Conservation (phyloP, 345 rosid genomes). For the Reutealis trisperma region DNA sequence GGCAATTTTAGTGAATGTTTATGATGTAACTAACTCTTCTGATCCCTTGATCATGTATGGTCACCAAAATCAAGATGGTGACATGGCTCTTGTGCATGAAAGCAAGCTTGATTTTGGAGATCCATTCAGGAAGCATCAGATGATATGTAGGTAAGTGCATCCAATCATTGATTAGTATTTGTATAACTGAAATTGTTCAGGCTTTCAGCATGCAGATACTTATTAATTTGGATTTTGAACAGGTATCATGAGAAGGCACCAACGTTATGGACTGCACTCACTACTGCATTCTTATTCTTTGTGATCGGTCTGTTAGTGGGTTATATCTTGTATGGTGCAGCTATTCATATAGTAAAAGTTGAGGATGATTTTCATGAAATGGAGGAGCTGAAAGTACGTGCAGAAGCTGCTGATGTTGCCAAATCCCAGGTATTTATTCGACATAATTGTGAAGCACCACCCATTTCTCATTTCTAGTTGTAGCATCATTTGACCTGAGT, state of each 20-base stretch:
- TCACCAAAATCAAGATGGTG: slow-evolving; percentile 74
- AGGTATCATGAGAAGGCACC: slow-evolving; percentile 93
- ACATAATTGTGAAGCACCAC: background rate
- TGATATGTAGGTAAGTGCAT: slow-evolving; percentile 79
- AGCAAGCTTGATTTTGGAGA: slow-evolving; percentile 96
- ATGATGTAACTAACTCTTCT: slow-evolving; percentile 81
- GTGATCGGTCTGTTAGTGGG: slow-evolving; percentile 78
- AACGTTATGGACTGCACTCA: slow-evolving; percentile 63
- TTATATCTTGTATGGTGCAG: slow-evolving; percentile 78
- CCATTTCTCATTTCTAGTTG: slow-evolving; percentile 4
- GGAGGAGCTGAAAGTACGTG: slow-evolving; percentile 79
- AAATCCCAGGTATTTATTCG: slow-evolving; percentile 68
- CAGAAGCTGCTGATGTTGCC: slow-evolving; percentile 98
- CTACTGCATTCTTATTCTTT: slow-evolving; percentile 67
- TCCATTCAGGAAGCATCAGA: slow-evolving; percentile 87
- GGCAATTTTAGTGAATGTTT: slow-evolving; percentile 87
- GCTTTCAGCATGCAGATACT: slow-evolving; percentile 14
- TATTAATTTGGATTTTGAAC: slow-evolving; percentile 20
- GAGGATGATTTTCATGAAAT: slow-evolving; percentile 86
- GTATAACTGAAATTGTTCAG: slow-evolving; percentile 2
- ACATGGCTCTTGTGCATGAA: slow-evolving; percentile 66
- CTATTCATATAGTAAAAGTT: slow-evolving; percentile 77
- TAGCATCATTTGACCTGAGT: slow-evolving; percentile 9
- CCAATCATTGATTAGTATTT: slow-evolving; percentile 4
- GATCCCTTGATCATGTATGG: slow-evolving; percentile 93